Evolutionary conservation across 108 stramenopile genomes (phyloP).

Genomic region (Pseudonitzschia pungens): DNA sequence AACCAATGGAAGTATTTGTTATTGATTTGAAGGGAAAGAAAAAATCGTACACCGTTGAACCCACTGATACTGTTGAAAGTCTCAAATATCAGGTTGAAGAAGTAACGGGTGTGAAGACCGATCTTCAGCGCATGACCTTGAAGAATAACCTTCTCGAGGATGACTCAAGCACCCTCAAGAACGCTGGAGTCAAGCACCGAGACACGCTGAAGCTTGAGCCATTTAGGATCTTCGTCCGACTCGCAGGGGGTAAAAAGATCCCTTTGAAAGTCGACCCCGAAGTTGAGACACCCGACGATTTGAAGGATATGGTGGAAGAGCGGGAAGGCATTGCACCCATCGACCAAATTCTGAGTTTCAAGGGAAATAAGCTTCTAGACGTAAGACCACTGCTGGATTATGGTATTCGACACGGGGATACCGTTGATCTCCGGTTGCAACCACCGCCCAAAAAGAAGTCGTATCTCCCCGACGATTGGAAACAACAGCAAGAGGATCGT

Average conservation of each 20-base stretch:
- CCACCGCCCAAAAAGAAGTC: slow-evolving; percentile 3
- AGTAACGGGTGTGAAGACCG: slow-evolving; percentile 2
- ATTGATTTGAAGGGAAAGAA: slow-evolving; percentile 21
- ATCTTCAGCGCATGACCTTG: slow-evolving; percentile 22
- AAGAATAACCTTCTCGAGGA: slow-evolving; percentile 12
- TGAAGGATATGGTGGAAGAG: slow-evolving; percentile 16
- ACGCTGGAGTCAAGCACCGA: slow-evolving; percentile 19
- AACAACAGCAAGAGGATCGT: neutral
- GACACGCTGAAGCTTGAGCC: slow-evolving; percentile 17
- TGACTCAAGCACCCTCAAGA: slow-evolving; percentile 3
- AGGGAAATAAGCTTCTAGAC: slow-evolving; percentile 11
- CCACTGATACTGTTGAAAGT: slow-evolving; percentile 6
- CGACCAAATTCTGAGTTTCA: slow-evolving; percentile 15
- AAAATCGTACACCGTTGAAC: slow-evolving; percentile 10
- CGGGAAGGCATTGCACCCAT: slow-evolving; percentile 16
- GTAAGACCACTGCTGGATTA: slow-evolving; percentile 10
- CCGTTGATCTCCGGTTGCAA: slow-evolving; percentile 24
- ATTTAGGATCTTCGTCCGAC: slow-evolving; percentile 16
- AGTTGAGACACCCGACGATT: neutral
- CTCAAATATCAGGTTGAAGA: slow-evolving; percentile 18
- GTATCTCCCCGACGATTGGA: neutral
- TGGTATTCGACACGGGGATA: slow-evolving; percentile 26
- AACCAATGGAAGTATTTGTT: slow-evolving; percentile 37
- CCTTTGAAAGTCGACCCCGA: slow-evolving; percentile 21
- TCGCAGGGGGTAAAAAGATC: slow-evolving; percentile 12